Evolutionary conservation across 257 asterid species (phyloP), one percentile per base, ranked within the genome.

Genomic region (Gardenia jasminoides): DNA sequence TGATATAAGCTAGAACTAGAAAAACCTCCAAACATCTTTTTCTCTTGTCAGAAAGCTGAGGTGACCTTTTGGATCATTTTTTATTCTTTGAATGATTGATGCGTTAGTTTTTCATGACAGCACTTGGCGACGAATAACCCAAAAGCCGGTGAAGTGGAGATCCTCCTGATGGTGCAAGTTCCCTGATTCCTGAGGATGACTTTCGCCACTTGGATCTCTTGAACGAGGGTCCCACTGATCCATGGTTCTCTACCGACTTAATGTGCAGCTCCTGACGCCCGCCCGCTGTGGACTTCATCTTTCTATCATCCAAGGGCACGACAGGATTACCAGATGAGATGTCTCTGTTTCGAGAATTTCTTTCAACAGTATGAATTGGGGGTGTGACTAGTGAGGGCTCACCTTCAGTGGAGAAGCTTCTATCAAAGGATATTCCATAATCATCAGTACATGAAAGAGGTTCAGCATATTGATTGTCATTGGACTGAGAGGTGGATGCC

Each of bases 101-200:
- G 33, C 44, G n/a, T 76, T 56, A 76, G 3, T 50, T 43, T 44
- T 12, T 65, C 58, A 90, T 44, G 41, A 95, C 97, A 80, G 89
- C 87, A 77, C 98, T 88, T 6, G 89, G 86, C 3, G 97, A 87
- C 58, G 90, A 71, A 82, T 95, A 95, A 59, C 99, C 99, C 98
- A 95, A 92, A 39, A 94, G 89, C 76, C 88, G 90, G 82, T 94
- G 98, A 78, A 94, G 96, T 5, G 97, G 90, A 54, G 93, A 86
- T 54, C 86, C 88, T 44, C 89, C 71, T 1, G 78, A 43, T 77
- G 85, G 69, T 61, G 61, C 81, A 64, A 88, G 80, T 80, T 88
- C 92, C 78, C 89, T 88, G 30, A 87, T 91, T 81, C 89, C 93
- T 52, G 94, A 84, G 47, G 88, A 81, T 33, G 54, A 59, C 67